Conservation (phyloP, 345 rosid species). For the Litchi chinensis region DNA sequence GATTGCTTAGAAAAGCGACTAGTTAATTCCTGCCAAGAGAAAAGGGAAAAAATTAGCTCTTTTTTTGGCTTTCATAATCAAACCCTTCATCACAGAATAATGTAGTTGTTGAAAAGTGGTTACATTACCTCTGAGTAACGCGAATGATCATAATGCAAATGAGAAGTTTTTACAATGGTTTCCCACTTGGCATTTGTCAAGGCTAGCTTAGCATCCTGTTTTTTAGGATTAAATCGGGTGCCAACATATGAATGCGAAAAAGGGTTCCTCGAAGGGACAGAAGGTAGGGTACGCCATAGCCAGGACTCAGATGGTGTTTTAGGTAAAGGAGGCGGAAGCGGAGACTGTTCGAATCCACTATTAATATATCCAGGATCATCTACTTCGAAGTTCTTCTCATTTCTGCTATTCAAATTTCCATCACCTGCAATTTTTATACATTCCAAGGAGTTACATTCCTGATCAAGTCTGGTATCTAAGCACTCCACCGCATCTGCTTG, state of each 20-base stretch:
- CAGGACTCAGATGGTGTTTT: conserved; percentile 92
- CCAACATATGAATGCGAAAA: conserved; percentile 35
- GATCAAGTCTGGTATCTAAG: conserved; percentile 24
- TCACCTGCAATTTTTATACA: conserved; percentile 26
- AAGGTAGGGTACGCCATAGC: conserved; percentile 80
- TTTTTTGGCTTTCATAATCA: neutral
- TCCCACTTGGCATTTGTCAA: conserved; percentile 76
- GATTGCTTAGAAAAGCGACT: conserved; percentile 52
- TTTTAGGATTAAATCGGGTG: conserved; percentile 39
- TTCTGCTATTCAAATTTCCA: conserved; percentile 26
- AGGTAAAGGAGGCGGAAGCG: conserved; percentile 63
- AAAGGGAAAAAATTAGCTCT: conserved; percentile 13
- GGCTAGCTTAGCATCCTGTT: conserved; percentile 38
- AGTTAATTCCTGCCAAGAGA: conserved; percentile 61
- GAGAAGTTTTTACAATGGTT: conserved; percentile 86
- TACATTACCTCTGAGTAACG: conserved; percentile 81
- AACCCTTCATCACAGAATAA: neutral
- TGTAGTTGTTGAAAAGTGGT: neutral
- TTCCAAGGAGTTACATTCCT: conserved; percentile 37
- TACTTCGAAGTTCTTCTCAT: conserved; percentile 25
- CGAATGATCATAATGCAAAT: conserved; percentile 70
- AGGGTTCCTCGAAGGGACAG: conserved; percentile 44
- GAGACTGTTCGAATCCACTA: conserved; percentile 23
- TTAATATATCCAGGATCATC: conserved; percentile 31
- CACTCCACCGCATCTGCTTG: conserved; percentile 23